phyloP scores from a whole-genome alignment of 768 basidiomycete species.

The Crucibulum laeve region DNA sequence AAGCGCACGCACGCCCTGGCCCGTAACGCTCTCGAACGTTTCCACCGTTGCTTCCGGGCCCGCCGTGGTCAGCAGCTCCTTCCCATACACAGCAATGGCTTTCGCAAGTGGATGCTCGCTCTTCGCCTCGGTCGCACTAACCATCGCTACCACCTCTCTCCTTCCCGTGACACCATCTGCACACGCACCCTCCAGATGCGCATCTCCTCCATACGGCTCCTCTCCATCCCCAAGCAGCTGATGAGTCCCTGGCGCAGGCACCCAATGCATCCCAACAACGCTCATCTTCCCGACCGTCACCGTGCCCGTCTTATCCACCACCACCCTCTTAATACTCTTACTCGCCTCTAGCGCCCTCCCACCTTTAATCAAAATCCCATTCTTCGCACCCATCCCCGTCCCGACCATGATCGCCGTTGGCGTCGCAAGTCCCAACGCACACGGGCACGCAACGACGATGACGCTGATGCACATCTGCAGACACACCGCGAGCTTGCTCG shows the following conservation, averaged over 20 bases:
- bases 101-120: conserved; percentile 97
- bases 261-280: conserved; percentile 79
- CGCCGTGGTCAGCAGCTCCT: conserved; percentile 45
- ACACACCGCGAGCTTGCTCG: conserved; percentile 85
- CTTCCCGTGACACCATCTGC: conserved; percentile 61
- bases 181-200: conserved; percentile 39
- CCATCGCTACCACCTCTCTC: conserved; percentile 68
- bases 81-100: conserved; percentile 83
- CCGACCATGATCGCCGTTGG: conserved; percentile 99
- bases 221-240: conserved; percentile 19
- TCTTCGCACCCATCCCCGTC: conserved; percentile 93
- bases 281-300: conserved; percentile 92
- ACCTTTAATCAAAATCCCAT: conserved; percentile 98
- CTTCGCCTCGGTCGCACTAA: conserved; percentile 82
- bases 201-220: conserved; percentile 40
- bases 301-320: conserved; percentile 97
- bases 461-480: conserved; percentile 97
- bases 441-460: conserved; percentile 97
- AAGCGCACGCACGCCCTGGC: conserved; percentile 79
- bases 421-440: conserved; percentile 92
- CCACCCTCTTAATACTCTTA: conserved; percentile 71
- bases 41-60: conserved; percentile 54
- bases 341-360: conserved; percentile 93
- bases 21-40: conserved; percentile 84
- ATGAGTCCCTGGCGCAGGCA: conserved; percentile 26